Base-by-base conservation (phyloP, 495 filamentous ascomycete genomes). In the Hamigera avellanea region DNA sequence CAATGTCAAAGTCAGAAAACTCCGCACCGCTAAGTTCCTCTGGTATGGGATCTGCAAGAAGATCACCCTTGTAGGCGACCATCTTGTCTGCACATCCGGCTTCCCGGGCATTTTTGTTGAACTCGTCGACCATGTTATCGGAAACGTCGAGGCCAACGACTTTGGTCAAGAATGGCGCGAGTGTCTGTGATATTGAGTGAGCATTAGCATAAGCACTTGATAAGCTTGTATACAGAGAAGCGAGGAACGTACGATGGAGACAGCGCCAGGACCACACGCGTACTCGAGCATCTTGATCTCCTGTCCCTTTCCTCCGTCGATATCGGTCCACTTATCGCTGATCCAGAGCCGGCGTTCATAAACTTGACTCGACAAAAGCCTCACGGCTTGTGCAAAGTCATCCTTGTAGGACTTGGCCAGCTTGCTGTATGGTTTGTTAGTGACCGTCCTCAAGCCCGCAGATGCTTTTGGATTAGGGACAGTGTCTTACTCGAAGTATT, bases 251-350 rank as follows among this genome's bases (percentile, higher is more conserved):
- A 73, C 72, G 42, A 65, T 56, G 5, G 74, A 75, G 42, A 83
- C 63, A 42, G 66, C 37, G 3, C 82, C 83, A 13, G 80, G 75
- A 2, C 83, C 83, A 40, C 79, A 85, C 31, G 83, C 83, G 56
- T 86, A 88, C 43, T 88, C 83, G 8, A 88, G 59, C 33, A 85
- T 48, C 21, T 68, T 64, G 29, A 81, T 59, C 18, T 69, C 56
- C 38, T 65, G 62, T 29, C 45, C 56, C n/a, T 59, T 48, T 8
- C 52, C 49, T 13, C 40, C 49, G 23, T 47, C 56, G 8, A 56
- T 61, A 21, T 67, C 60, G 10, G 52, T 60, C 70, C 74, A 78
- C 38, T 67, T 64, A 14, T 75, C 67, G 14, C 73, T 76, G 36
- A 83, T 70, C 67, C 80, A 86, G 21, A 69, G 64, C 10, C 75